Conservation (phyloP, 768 basidiomycete genomes). For the Amanita brunnescens region DNA sequence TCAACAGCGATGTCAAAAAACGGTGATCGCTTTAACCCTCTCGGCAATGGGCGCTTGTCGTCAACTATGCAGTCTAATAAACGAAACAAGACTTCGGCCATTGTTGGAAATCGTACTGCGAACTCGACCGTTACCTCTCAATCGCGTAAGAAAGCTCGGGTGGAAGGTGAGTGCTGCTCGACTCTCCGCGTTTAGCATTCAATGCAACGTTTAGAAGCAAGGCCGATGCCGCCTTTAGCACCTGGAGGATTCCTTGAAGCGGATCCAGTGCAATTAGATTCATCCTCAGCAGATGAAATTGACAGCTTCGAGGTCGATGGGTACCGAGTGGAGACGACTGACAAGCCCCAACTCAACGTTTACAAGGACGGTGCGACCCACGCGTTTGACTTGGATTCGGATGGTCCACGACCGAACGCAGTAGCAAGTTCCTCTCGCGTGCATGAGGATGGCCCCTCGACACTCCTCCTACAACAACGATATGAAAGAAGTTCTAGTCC, state of each 20-base stretch:
- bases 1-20: not conserved
- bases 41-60: not conserved
- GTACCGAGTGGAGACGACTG: not conserved
- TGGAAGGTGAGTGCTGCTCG: not conserved
- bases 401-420: not conserved
- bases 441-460: not conserved
- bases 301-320: not conserved
- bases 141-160: not conserved
- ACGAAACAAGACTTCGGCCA: not conserved
- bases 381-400: not conserved
- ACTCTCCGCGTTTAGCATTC: not conserved
- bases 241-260: not conserved
- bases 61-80: not conserved
- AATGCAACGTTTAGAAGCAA: not conserved
- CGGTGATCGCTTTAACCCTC: not conserved
- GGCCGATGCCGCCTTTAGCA: not conserved
- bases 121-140: not conserved
- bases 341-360: not conserved
- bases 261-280: not conserved
- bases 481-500: not conserved
- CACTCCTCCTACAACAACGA: not conserved
- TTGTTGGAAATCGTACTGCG: not conserved
- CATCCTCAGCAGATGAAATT: not conserved
- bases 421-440: conserved; percentile 3
- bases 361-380: not conserved